A percentile compares a stretch with the other conserved stretches of the same genome.
These are phyloP conservation scores for Aspergillus saccharolyticus DNA, from an alignment of 495 filamentous ascomycete genomes.

Conservation along the genomic window DNA sequence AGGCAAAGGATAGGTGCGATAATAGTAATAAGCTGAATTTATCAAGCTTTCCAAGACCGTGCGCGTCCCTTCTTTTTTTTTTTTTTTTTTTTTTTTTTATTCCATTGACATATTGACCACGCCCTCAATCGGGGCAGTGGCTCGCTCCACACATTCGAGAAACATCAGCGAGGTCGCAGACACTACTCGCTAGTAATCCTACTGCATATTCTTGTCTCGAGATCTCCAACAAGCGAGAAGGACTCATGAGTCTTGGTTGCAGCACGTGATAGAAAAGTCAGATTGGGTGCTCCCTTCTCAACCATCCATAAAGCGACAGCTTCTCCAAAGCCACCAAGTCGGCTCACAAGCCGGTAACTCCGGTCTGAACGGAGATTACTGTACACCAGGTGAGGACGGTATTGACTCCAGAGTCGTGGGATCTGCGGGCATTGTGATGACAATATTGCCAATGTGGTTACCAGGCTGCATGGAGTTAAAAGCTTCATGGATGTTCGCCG, in stretches of 20 bases:
- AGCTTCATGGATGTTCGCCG: neutral
- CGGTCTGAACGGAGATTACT: constrained; percentile 10
- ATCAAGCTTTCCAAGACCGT: too few relatives aligned
- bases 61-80: too few relatives aligned
- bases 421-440: neutral
- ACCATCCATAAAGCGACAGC: constrained; percentile 54
- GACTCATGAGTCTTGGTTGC: constrained; percentile 17
- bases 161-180: constrained; percentile 7
- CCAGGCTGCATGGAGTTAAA: neutral
- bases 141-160: neutral
- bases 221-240: constrained; percentile 37
- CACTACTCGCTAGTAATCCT: constrained; percentile 14
- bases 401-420: neutral
- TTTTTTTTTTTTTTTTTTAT: too few relatives aligned
- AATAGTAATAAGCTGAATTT: too few relatives aligned
- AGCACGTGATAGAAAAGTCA: constrained; percentile 39
- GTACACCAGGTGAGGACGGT: constrained; percentile 2
- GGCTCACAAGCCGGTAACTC: constrained; percentile 40
- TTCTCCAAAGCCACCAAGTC: constrained; percentile 52
- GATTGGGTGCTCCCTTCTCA: constrained; percentile 45
- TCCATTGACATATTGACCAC: constrained; percentile 23
- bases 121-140: constrained; percentile 15
- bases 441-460: neutral
- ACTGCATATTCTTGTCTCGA: constrained; percentile 23
- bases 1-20: too few relatives aligned